These are phyloP conservation scores for Austroboletus eburneus DNA, from an alignment of 768 basidiomycete genomes.

Conservation along the genomic window DNA sequence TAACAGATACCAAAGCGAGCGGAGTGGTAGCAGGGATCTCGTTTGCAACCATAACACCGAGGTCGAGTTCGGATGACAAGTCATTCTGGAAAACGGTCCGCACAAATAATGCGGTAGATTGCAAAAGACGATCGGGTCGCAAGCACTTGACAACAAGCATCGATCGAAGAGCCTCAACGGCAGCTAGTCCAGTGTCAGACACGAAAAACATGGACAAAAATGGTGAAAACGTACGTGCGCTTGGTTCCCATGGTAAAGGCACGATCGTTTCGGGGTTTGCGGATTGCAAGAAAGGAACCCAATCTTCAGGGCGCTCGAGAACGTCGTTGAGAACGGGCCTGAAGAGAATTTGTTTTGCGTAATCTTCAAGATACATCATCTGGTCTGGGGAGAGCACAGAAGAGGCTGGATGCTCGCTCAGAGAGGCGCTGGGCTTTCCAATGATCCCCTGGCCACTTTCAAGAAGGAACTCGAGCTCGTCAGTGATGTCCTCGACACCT, in stretches of 20 bases:
- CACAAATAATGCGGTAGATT: constrained; percentile 75
- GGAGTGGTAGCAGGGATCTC: constrained; percentile 82
- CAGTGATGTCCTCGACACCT: constrained; percentile 70
- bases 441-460: constrained; percentile 75
- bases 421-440: constrained; percentile 30
- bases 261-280: constrained; percentile 61
- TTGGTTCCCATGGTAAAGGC: constrained; percentile 76
- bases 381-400: constrained; percentile 63
- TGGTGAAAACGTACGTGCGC: constrained; percentile 57
- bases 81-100: constrained; percentile 75
- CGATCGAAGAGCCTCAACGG: constrained; percentile 68
- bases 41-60: constrained; percentile 70
- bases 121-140: constrained; percentile 87
- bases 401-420: constrained; percentile 37
- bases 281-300: constrained; percentile 70
- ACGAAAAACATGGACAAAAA: neutral
- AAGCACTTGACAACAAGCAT: constrained; percentile 85
- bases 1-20: constrained; percentile 85
- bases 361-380: constrained; percentile 60
- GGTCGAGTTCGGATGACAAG: constrained; percentile 74
- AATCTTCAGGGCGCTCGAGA: constrained; percentile 55
- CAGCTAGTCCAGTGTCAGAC: constrained; percentile 41
- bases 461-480: constrained; percentile 89
- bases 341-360: constrained; percentile 72
- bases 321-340: constrained; percentile 68